Evolutionary conservation across 805 yeast species (phyloP).

Genomic region (Henningerozyma blattae): DNA sequence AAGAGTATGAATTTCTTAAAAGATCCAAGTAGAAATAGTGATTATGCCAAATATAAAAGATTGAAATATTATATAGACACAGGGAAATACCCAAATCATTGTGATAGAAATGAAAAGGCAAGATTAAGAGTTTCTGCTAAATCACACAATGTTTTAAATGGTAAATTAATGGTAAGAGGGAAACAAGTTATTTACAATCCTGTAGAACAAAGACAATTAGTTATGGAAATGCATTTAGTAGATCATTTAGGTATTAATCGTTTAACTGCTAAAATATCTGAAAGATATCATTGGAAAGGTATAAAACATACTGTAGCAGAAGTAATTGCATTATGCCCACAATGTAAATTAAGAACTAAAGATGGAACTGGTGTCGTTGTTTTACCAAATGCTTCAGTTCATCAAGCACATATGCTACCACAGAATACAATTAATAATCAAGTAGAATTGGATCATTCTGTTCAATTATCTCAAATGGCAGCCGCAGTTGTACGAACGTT

Average conservation of each 20-base stretch:
- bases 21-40: conserved; percentile 17
- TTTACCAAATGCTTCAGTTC: conserved; percentile 9
- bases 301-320: conserved; percentile 78
- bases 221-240: conserved; percentile 53
- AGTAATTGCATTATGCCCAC: conserved; percentile 63
- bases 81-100: conserved; percentile 75
- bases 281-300: conserved; percentile 81
- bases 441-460: conserved; percentile 8
- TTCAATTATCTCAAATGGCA: conserved; percentile 15
- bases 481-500: conserved; percentile 18
- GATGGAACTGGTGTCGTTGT: conserved; percentile 24
- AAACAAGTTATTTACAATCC: conserved; percentile 77
- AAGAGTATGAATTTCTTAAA: conserved; percentile 20
- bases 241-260: conserved; percentile 84
- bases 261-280: conserved; percentile 66
- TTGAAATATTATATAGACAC: conserved; percentile 68
- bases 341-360: conserved; percentile 44
- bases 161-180: conserved; percentile 63
- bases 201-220: conserved; percentile 60
- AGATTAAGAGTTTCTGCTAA: conserved; percentile 63
- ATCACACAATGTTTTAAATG: conserved; percentile 60
- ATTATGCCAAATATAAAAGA: conserved; percentile 50
- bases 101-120: conserved; percentile 79
- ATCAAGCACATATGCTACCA: conserved; percentile 20
- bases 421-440: conserved; percentile 2